Base-by-base conservation (phyloP, 306 rosid genomes). In the Pueraria montana region DNA sequence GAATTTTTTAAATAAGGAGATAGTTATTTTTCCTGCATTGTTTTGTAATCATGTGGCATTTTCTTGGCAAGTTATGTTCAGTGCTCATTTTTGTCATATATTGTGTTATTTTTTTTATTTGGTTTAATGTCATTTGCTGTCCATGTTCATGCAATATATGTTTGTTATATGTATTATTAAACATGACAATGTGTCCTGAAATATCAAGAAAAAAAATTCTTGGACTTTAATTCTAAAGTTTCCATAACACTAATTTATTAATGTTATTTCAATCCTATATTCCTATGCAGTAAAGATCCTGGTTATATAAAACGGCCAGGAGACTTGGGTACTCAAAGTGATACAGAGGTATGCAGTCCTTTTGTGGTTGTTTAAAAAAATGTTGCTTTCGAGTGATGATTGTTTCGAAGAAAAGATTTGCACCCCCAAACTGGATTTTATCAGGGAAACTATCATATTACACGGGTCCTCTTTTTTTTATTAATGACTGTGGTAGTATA, bases 261-360 rank as follows among this genome's bases (percentile, higher is more conserved):
- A 78, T 84, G 20, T 21, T 86, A 56, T 70, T 76, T 71, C 76
- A 65, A 78, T 82, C 82, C 23, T 62, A 6, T 89, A 65, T 76
- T 82, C 82, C 23, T 62, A 6, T 89, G 88, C 96, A 96, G 98
- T 78, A 88, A 89, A 71, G 94, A 96, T 88, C 99, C 99, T 26
- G 99, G 99, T 64, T 96, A 86, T 76, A 78, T 96, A 61, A 92
- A 92, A 89, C 90, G 91, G 65, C 91, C 81, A 0, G 91, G 91
- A 81, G 97, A 92, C 76, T 70, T 68, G 75, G 92, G 91, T 59
- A 71, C 78, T 83, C 87, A 82, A 79, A 76, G 27, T 72, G 89
- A 92, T 84, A 17, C 89, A 20, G 96, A 91, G 98, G 99, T 93
- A 84, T 76, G 87, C 52, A 23, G 3, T 59, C 55, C 77, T 40